Conservation (phyloP, 306 rosid species). For the Vigna hirtella region DNA sequence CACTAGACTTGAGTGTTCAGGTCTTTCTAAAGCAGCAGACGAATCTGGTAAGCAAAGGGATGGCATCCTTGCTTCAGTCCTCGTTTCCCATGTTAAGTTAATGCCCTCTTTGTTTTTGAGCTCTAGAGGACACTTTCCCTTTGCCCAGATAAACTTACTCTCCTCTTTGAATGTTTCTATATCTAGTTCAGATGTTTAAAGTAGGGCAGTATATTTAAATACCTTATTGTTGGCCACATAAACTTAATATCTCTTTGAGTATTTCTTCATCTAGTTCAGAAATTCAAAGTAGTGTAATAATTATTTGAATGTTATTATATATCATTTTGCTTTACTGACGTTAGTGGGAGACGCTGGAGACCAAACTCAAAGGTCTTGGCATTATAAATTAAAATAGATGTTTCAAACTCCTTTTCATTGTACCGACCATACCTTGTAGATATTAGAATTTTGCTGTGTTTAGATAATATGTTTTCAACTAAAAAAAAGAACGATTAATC, state of each 20-base stretch:
- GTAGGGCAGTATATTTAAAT: neutral
- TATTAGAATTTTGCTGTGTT: neutral
- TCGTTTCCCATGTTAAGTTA: neutral
- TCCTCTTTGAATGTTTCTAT: neutral
- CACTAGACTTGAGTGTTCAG: neutral
- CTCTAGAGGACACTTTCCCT: neutral
- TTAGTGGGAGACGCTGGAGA: neutral
- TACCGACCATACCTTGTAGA: neutral
- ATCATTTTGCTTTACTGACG: neutral
- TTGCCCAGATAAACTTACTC: neutral
- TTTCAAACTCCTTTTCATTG: neutral
- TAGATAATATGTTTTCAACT: neutral
- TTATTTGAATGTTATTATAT: neutral
- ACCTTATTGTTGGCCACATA: neutral
- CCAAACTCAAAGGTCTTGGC: neutral
- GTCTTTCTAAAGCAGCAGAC: neutral
- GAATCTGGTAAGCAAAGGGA: neutral
- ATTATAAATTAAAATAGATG: neutral
- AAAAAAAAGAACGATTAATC: neutral
- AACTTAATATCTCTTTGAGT: neutral
- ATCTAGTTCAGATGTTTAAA: neutral
- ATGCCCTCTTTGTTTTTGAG: neutral
- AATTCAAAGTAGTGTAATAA: neutral
- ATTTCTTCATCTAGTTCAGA: neutral
- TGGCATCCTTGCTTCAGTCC: neutral